Conservation (phyloP, 1,139 yeast genomes). For the Sugiyamaella pinicola region DNA sequence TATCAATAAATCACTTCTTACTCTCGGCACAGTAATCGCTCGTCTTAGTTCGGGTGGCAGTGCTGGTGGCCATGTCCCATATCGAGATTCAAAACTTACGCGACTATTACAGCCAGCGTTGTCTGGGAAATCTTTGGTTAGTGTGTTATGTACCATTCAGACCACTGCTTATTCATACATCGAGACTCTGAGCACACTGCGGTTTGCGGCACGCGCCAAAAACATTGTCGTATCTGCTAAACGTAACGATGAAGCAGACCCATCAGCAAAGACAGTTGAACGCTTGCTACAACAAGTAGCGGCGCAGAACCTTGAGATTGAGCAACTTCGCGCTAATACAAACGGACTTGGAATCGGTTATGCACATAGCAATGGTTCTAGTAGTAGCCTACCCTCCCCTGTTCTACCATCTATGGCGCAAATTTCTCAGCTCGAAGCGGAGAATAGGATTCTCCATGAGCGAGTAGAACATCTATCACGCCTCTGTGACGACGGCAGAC, state of each 20-base stretch:
- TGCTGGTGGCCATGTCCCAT: constrained; percentile 69
- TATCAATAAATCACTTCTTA: constrained; percentile 85
- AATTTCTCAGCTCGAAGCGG: constrained; percentile 57
- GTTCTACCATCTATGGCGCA: constrained; percentile 29
- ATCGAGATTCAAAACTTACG: constrained; percentile 89
- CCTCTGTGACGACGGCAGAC: constrained; percentile 58
- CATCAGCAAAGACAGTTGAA: constrained; percentile 32
- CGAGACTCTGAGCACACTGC: constrained; percentile 82
- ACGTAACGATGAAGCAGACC: constrained; percentile 45
- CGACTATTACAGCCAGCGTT: constrained; percentile 87
- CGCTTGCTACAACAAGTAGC: constrained; percentile 44
- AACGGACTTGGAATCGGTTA: constrained; percentile 12
- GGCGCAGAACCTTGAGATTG: constrained; percentile 45
- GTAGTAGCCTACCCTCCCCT: constrained; percentile 15
- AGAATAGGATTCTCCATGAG: constrained; percentile 62
- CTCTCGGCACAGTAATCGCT: constrained; percentile 86
- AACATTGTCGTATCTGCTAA: constrained; percentile 73
- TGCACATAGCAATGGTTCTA: neutral
- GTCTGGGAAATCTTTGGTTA: constrained; percentile 83
- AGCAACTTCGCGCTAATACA: constrained; percentile 31
- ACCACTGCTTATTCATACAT: constrained; percentile 64
- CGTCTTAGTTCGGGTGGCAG: constrained; percentile 49
- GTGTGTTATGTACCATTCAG: constrained; percentile 81
- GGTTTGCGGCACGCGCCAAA: constrained; percentile 94
- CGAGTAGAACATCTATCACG: constrained; percentile 69